Conservation (phyloP, 805 yeast genomes). For the Sugiyamaella valdiviana region DNA sequence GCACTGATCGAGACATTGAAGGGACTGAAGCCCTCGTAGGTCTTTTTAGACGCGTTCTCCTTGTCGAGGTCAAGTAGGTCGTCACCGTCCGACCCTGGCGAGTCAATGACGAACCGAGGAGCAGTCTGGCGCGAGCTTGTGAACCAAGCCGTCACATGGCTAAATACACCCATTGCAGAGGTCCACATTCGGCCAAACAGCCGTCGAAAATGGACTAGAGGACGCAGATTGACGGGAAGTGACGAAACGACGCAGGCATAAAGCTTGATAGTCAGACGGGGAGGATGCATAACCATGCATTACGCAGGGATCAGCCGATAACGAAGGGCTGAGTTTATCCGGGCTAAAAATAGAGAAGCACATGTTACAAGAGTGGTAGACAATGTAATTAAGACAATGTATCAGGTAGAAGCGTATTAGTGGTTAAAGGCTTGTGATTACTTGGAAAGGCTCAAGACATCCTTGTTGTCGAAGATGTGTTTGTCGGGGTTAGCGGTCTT, state of each 20-base stretch:
- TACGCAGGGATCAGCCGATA: too few relatives aligned
- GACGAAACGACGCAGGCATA: too few relatives aligned
- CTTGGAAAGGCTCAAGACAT: not conserved
- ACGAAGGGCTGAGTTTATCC: too few relatives aligned
- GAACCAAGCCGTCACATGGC: not conserved
- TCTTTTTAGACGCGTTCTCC: not conserved
- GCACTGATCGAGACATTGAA: not conserved
- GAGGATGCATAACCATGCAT: too few relatives aligned
- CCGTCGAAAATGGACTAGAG: too few relatives aligned
- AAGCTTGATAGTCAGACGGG: too few relatives aligned
- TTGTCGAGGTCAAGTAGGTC: not conserved
- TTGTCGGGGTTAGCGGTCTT: not conserved
- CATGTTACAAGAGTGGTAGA: too few relatives aligned
- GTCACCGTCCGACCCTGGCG: not conserved
- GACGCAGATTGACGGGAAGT: too few relatives aligned
- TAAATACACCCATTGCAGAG: not conserved
- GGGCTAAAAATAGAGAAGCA: too few relatives aligned
- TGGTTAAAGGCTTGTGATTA: too few relatives aligned
- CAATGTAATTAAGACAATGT: too few relatives aligned
- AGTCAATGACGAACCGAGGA: not conserved
- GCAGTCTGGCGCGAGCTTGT: not conserved
- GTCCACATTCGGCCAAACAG: not conserved
- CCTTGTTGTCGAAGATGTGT: constrained; percentile 4
- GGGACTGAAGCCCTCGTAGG: not conserved
- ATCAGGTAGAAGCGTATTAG: too few relatives aligned